phyloP scores from a whole-genome alignment of 2,329 filamentous ascomycete genomes.

The Beauveria bassiana region DNA sequence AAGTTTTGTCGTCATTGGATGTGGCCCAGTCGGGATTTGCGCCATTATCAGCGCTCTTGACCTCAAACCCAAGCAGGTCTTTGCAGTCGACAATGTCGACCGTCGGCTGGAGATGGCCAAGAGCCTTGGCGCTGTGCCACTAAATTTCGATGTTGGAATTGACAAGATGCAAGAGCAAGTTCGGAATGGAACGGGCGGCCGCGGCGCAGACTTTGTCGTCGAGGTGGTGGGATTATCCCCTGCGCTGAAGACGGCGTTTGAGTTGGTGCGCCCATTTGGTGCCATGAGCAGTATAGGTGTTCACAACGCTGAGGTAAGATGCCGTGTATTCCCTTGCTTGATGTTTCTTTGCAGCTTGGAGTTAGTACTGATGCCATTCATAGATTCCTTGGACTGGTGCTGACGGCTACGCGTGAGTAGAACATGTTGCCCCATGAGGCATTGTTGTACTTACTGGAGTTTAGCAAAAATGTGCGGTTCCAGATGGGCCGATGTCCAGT shows the following conservation, averaged over 20 bases:
- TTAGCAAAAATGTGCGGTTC: slow-evolving; percentile 61
- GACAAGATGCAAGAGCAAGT: slow-evolving; percentile 61
- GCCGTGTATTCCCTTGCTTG: not conserved
- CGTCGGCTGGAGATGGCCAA: slow-evolving; percentile 66
- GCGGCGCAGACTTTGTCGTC: slow-evolving; percentile 79
- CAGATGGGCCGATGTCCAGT: slow-evolving; percentile 76
- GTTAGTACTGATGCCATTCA: slow-evolving; percentile 17
- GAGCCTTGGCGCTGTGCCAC: slow-evolving; percentile 69
- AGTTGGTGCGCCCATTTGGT: slow-evolving; percentile 64
- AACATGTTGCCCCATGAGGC: not conserved
- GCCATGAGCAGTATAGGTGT: slow-evolving; percentile 69
- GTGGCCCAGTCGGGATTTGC: slow-evolving; percentile 79
- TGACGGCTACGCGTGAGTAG: slow-evolving; percentile 49
- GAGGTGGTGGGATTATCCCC: slow-evolving; percentile 67
- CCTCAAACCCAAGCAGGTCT: slow-evolving; percentile 64
- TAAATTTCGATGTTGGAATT: slow-evolving; percentile 65
- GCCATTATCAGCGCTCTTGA: slow-evolving; percentile 72
- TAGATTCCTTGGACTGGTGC: slow-evolving; percentile 60
- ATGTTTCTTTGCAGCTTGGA: not conserved
- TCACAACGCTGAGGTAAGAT: slow-evolving; percentile 59
- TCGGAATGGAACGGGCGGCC: slow-evolving; percentile 65
- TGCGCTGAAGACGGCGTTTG: slow-evolving; percentile 62
- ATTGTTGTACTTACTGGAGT: slow-evolving; percentile 17
- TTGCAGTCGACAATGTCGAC: slow-evolving; percentile 73
- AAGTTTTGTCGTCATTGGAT: slow-evolving; percentile 74